phyloP scores from a whole-genome alignment of 1,284 basidiomycete species.

The Microbotryum scabiosae region DNA sequence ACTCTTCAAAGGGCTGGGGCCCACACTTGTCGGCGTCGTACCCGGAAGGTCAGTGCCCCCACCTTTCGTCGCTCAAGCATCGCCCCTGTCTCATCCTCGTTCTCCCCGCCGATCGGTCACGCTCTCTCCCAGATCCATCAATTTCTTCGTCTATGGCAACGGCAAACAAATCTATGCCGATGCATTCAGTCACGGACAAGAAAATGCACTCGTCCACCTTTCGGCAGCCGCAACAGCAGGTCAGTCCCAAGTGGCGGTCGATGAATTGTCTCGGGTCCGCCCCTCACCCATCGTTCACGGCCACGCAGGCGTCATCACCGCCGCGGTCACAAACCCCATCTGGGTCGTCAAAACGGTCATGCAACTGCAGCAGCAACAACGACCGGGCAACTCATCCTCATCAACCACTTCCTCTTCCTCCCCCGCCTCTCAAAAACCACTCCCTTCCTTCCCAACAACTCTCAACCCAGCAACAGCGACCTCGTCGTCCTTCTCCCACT shows the following conservation, averaged over 20 bases:
- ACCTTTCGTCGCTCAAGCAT: background rate
- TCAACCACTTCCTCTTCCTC: conserved; percentile 16
- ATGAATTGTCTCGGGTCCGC: background rate
- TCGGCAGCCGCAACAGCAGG: conserved; percentile 72
- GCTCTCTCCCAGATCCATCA: conserved; percentile 55
- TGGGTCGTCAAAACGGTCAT: conserved; percentile 98
- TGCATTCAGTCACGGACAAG: conserved; percentile 65
- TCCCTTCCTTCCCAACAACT: conserved; percentile 12
- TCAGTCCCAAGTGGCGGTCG: conserved; percentile 7
- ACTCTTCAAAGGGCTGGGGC: conserved; percentile 88
- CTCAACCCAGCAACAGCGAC: conserved; percentile 3
- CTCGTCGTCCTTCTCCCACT: conserved; percentile 19
- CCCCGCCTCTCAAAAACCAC: conserved; percentile 2
- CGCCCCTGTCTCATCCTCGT: background rate
- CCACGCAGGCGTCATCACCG: conserved; percentile 63
- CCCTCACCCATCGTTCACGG: background rate
- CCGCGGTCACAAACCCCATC: conserved; percentile 90
- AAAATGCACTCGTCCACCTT: conserved; percentile 80
- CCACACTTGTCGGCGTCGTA: conserved; percentile 87
- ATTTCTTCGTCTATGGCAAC: conserved; percentile 97
- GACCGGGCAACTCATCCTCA: conserved; percentile 3
- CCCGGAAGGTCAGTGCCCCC: conserved; percentile 60
- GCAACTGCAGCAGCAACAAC: conserved; percentile 47
- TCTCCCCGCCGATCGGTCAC: background rate
- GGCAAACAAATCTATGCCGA: conserved; percentile 85